Conservation (phyloP, 2,329 filamentous ascomycete genomes). For the Pseudocercospora cruenta region DNA sequence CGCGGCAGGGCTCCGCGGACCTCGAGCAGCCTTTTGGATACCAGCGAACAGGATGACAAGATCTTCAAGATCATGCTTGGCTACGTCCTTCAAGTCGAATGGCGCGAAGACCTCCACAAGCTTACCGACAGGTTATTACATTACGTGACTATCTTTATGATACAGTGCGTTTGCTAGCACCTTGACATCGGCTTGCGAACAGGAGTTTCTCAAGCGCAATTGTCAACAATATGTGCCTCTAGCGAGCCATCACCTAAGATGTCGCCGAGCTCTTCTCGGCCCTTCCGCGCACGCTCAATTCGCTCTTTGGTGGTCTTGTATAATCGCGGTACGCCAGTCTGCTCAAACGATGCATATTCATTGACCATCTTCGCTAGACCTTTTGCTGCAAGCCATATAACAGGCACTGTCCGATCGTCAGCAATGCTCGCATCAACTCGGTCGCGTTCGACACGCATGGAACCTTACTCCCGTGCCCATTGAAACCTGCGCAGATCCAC, state of each 20-base stretch:
- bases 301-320: slow-evolving; percentile 27
- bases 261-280: slow-evolving; percentile 25
- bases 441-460: too few species aligned
- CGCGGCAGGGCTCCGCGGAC: neutral
- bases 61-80: neutral
- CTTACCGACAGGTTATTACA: too few species aligned
- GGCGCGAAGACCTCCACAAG: too few species aligned
- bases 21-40: neutral
- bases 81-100: too few species aligned
- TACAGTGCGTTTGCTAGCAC: too few species aligned
- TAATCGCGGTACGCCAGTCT: slow-evolving; percentile 20
- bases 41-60: neutral
- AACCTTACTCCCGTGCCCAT: slow-evolving; percentile 36
- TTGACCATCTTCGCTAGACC: slow-evolving; percentile 46
- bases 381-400: slow-evolving; percentile 48
- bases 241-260: slow-evolving; percentile 22
- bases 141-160: too few species aligned
- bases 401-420: slow-evolving; percentile 39
- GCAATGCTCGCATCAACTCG: too few species aligned
- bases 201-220: too few species aligned
- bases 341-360: slow-evolving; percentile 15
- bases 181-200: too few species aligned
- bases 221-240: neutral
- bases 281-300: slow-evolving; percentile 21
- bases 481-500: slow-evolving; percentile 27